These are phyloP conservation scores for Eleusine coracana DNA, from an alignment of 176 grass and related monocot species.

Conservation along the genomic window DNA sequence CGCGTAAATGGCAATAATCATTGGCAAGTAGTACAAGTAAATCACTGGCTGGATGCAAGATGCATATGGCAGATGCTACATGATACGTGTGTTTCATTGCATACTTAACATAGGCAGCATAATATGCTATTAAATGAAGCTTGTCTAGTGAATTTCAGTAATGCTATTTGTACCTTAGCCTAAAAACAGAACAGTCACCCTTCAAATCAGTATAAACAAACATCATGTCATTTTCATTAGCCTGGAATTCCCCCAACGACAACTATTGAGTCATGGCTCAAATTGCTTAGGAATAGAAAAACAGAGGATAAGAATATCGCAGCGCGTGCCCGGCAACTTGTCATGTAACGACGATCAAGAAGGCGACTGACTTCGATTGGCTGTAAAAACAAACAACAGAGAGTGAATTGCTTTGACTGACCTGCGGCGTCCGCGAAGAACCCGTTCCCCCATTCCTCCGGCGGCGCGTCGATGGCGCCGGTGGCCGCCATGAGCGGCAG, in stretches of 20 bases:
- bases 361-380: background rate
- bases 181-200: background rate
- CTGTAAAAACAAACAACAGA: background rate
- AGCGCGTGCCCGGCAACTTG: background rate
- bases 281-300: too few relatives aligned
- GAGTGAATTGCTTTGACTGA: background rate
- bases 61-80: too few relatives aligned
- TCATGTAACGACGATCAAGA: background rate
- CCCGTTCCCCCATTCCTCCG: conserved; percentile 65
- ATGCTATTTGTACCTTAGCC: background rate
- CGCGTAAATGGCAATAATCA: too few relatives aligned
- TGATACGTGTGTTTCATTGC: too few relatives aligned
- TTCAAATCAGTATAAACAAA: background rate
- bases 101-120: too few relatives aligned
- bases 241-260: background rate
- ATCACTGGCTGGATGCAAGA: too few relatives aligned
- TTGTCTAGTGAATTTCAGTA: too few relatives aligned
- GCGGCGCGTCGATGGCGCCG: conserved; percentile 55
- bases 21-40: too few relatives aligned
- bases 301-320: background rate
- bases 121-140: background rate
- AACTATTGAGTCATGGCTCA: background rate
- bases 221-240: background rate
- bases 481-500: conserved; percentile 80
- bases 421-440: conserved; percentile 83